Conservation (phyloP, 1,139 yeast species). For the Protomyces inundatus region DNA sequence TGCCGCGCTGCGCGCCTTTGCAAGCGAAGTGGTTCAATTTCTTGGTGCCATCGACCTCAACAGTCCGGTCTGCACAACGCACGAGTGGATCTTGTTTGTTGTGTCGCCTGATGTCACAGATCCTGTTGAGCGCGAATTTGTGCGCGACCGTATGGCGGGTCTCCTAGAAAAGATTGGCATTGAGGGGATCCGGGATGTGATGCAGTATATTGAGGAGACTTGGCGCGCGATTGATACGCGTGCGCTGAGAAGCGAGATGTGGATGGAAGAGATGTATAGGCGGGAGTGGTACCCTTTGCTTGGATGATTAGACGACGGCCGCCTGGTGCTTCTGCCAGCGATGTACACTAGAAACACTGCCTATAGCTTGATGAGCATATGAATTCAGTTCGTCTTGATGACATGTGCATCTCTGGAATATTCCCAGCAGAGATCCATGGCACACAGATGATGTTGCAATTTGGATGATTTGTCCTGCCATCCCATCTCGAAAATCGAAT, state of each 20-base stretch:
- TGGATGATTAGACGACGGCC: background rate
- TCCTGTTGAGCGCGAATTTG: constrained; percentile 3
- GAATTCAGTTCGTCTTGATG: too few relatives aligned
- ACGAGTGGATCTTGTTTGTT: constrained; percentile 22
- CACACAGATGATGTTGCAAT: too few relatives aligned
- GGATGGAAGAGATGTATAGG: constrained; percentile 24
- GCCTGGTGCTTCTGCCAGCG: too few relatives aligned
- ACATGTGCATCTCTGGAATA: too few relatives aligned
- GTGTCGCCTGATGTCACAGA: constrained; percentile 16
- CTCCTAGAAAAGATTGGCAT: constrained; percentile 24
- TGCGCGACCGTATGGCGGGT: constrained; percentile 17
- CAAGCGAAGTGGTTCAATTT: background rate
- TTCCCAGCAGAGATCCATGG: too few relatives aligned
- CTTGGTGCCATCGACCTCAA: constrained; percentile 1
- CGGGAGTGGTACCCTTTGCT: constrained; percentile 15
- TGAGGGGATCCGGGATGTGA: constrained; percentile 20
- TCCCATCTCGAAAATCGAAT: too few relatives aligned
- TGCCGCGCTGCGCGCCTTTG: background rate
- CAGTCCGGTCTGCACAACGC: constrained; percentile 26
- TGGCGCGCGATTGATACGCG: constrained; percentile 4
- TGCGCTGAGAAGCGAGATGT: background rate
- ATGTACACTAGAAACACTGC: too few relatives aligned
- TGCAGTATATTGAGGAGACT: constrained; percentile 17
- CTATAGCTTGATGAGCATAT: too few relatives aligned
- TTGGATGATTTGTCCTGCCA: too few relatives aligned